Evolutionary conservation across 2,329 filamentous ascomycete species (phyloP).

Genomic region (Ophiosphaerella narmari): DNA sequence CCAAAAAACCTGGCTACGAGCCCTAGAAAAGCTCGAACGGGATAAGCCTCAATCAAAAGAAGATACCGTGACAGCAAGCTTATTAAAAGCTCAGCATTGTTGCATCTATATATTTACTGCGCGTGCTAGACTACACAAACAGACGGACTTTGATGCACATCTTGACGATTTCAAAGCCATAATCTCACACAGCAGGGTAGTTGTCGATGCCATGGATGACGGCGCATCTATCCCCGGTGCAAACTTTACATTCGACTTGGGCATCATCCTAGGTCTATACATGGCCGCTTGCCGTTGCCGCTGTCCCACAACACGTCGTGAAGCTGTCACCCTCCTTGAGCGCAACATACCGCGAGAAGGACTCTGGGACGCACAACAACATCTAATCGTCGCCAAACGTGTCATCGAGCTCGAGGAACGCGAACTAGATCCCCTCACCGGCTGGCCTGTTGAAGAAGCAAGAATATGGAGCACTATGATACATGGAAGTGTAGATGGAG

Average conservation of each 20-base stretch:
- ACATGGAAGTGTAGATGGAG: constrained; percentile 12
- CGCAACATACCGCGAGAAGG: constrained; percentile 20
- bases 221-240: background rate
- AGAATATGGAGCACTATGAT: background rate
- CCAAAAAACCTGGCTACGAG: constrained; percentile 7
- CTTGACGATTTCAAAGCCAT: constrained; percentile 1
- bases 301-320: constrained; percentile 21
- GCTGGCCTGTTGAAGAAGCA: constrained; percentile 19
- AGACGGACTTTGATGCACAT: background rate
- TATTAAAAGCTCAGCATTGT: background rate
- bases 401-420: constrained; percentile 27
- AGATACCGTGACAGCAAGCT: background rate
- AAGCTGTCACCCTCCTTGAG: constrained; percentile 18
- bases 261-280: constrained; percentile 17
- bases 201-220: background rate
- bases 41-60: background rate
- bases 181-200: background rate
- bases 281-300: constrained; percentile 21
- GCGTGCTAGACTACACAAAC: background rate
- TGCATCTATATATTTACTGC: background rate
- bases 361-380: constrained; percentile 23
- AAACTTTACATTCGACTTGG: constrained; percentile 1
- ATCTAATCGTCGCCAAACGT: constrained; percentile 18
- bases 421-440: constrained; percentile 17
- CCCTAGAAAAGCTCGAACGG: background rate